Percentiles rank a stretch among this genome's conserved stretches.
Evolutionary conservation across 1,139 yeast species (phyloP).

Genomic region (Scheffersomyces titani): DNA sequence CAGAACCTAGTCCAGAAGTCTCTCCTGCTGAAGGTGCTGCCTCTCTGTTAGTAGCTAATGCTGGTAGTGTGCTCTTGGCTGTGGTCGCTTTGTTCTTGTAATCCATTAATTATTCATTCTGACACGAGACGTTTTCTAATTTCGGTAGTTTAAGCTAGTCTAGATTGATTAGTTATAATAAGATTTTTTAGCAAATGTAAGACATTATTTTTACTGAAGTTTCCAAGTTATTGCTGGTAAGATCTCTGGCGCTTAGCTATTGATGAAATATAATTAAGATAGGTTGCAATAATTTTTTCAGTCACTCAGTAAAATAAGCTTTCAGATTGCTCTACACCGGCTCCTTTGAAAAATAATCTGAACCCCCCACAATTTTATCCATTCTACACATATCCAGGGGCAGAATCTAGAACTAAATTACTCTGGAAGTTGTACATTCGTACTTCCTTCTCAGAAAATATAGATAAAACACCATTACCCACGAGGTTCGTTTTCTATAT

Average conservation of each 20-base stretch:
- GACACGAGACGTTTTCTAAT: neutral
- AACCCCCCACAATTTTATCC: neutral
- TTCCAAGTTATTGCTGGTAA: neutral
- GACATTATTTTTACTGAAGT: no score
- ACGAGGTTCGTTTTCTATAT: no score
- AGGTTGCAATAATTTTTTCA: neutral
- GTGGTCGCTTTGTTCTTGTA: conserved; percentile 20
- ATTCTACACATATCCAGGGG: neutral
- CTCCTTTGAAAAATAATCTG: neutral
- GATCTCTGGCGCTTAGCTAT: neutral
- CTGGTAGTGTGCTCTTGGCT: conserved; percentile 21
- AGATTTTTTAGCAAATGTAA: neutral
- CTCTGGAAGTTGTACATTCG: no score
- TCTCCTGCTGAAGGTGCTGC: conserved; percentile 17
- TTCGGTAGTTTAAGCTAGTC: neutral
- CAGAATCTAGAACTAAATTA: neutral
- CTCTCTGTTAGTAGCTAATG: conserved; percentile 20
- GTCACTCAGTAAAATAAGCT: neutral
- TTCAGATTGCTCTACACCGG: neutral
- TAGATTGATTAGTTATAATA: neutral
- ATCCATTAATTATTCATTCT: neutral
- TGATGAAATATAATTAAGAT: no score
- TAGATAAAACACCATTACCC: no score
- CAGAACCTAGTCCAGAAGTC: no score
- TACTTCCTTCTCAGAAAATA: no score